Evolutionary conservation across 2,329 filamentous ascomycete genomes (phyloP), one percentile per base, ranked within the genome.

Genomic region (Aspergillus costaricaensis): DNA sequence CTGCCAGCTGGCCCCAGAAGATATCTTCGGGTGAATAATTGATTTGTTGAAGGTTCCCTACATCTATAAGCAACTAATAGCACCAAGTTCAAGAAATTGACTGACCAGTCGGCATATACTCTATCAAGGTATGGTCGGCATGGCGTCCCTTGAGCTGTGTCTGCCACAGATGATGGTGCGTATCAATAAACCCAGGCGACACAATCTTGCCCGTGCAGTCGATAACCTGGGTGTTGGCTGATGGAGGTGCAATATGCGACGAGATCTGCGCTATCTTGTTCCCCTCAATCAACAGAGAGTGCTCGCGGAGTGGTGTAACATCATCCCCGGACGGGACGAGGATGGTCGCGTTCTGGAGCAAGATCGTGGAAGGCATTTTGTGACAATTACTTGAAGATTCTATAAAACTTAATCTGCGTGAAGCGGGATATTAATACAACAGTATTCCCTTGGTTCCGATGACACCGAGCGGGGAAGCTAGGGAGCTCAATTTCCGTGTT

Each of bases 141-240:
- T 77, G 74, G 15, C 73, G 66, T 2, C 74, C 75, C 58, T 77
- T 77, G 14, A 79, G 66, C 58, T 76, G 71, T 0, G 76, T 77
- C 64, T 82, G 79, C 80, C 80, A 83, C 7, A 80, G 65, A 67
- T 83, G 80, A 48, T 78, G 67, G 50, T 77, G 72, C 7, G 73
- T 76, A 52, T 75, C 70, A 39, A 77, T 68, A 57, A 74, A 76
- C 0, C 74, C 74, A 4, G 75, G 74, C 21, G 69, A 71, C 36
- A 74, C 59, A 15, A 72, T 68, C 52, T 70, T 73, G 27, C 68
- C 68, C 6, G 69, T 73, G 21, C 76, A 80, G 61, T 83, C 76
- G 25, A 82, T 70, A 3, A 81, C 60, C 27, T 70, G 62, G 0
- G 67, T 59, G 3, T 48, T 50, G 1, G 51, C 55, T 2, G 41